A percentile compares a stretch with the other conserved stretches of the same genome.
These are phyloP conservation scores for Aphanomyces astaci DNA, from an alignment of 352 stramenopile species.

Conservation along the genomic window DNA sequence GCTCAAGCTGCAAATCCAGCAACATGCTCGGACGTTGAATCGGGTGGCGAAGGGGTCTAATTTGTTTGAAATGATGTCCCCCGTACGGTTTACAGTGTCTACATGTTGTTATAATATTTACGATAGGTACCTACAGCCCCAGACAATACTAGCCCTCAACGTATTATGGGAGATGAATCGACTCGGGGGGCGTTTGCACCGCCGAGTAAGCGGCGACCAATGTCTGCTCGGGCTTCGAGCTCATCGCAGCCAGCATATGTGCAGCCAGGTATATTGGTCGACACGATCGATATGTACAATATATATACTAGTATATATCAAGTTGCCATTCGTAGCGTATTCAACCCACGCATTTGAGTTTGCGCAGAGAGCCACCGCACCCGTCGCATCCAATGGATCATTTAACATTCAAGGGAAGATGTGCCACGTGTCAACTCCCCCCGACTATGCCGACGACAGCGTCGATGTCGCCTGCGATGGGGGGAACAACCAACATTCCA, in stretches of 20 bases:
- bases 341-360: background rate
- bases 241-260: background rate
- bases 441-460: background rate
- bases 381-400: background rate
- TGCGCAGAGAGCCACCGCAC: background rate
- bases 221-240: background rate
- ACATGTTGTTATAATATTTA: background rate
- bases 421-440: background rate
- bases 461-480: background rate
- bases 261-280: background rate
- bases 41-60: conserved; percentile 2
- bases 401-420: conserved; percentile 3
- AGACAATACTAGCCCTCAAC: background rate
- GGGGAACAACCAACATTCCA: background rate
- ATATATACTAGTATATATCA: no score
- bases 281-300: no score
- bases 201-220: background rate
- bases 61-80: conserved; percentile 15
- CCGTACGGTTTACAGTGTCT: background rate
- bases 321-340: background rate
- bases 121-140: background rate
- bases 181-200: background rate
- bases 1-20: background rate
- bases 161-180: background rate
- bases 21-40: conserved; percentile 6